Conservation (phyloP, 2,329 filamentous ascomycete genomes). For the Fonsecaea pedrosoi region DNA sequence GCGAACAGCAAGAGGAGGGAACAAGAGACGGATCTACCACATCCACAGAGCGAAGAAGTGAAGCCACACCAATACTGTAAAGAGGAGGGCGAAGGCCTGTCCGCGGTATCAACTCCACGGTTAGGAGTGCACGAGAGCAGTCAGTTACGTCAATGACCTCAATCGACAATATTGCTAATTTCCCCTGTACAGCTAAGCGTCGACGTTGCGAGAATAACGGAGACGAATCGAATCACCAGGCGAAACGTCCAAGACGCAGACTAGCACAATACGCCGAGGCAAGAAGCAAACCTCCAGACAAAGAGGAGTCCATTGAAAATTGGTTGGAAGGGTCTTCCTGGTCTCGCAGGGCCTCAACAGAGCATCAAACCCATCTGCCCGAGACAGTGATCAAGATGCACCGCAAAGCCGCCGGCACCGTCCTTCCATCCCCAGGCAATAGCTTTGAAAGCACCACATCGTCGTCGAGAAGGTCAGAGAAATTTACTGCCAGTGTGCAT, state of each 20-base stretch:
- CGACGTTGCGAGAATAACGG: conserved; percentile 5
- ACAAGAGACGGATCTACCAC: conserved; percentile 5
- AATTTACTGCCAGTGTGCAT: conserved; percentile 16
- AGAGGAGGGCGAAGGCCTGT: conserved; percentile 20
- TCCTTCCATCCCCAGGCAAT: conserved; percentile 11
- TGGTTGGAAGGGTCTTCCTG: conserved; percentile 25
- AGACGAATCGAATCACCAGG: conserved; percentile 20
- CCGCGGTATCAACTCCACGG: not conserved
- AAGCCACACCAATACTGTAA: conserved; percentile 8
- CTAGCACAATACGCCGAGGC: conserved; percentile 8
- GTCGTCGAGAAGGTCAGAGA: conserved; percentile 25
- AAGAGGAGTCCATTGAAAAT: conserved; percentile 25
- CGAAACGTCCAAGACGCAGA: conserved; percentile 18
- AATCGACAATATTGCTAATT: conserved; percentile 15
- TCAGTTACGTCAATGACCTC: conserved; percentile 9
- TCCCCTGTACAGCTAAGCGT: conserved; percentile 15
- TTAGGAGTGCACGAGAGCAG: conserved; percentile 21
- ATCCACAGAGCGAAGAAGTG: conserved; percentile 3
- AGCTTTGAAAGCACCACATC: conserved; percentile 13
- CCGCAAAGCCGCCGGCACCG: not conserved
- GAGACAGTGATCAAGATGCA: conserved; percentile 11
- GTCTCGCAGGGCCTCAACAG: conserved; percentile 17
- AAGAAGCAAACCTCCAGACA: conserved; percentile 13
- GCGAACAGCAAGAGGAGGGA: conserved; percentile 11
- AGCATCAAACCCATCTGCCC: conserved; percentile 4